A percentile compares a stretch with the other conserved stretches of the same genome.
Conservation (phyloP, 495 filamentous ascomycete genomes). For the Venustampulla echinocandica region DNA sequence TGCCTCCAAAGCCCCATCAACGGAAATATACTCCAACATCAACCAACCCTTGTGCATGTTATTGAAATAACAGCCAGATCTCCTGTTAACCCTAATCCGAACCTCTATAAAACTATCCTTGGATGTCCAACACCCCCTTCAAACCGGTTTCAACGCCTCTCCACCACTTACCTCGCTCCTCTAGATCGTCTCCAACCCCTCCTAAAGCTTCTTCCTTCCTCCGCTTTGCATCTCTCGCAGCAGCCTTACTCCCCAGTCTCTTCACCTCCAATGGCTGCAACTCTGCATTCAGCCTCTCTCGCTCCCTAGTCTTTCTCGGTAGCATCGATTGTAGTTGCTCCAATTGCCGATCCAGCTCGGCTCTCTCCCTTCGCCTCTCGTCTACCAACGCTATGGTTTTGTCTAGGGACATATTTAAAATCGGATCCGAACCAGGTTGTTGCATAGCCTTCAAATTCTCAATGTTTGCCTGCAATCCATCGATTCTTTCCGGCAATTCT, state of each 20-base stretch:
- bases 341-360: slow-evolving; percentile 58
- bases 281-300: slow-evolving; percentile 65
- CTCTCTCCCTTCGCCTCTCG: slow-evolving; percentile 51
- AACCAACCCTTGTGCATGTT: too few species aligned
- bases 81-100: too few species aligned
- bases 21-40: not conserved
- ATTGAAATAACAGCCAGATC: too few species aligned
- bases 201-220: slow-evolving; percentile 60
- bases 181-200: slow-evolving; percentile 67
- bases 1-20: not conserved
- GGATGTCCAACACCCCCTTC: slow-evolving; percentile 50
- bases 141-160: slow-evolving; percentile 60
- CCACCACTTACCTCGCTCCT: slow-evolving; percentile 78
- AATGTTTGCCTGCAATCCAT: slow-evolving; percentile 52
- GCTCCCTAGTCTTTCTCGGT: slow-evolving; percentile 63
- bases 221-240: slow-evolving; percentile 71
- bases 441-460: slow-evolving; percentile 38
- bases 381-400: slow-evolving; percentile 51
- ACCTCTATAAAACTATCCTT: too few species aligned
- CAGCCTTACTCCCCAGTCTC: slow-evolving; percentile 54
- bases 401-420: slow-evolving; percentile 46
- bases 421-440: slow-evolving; percentile 28
- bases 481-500: slow-evolving; percentile 55
- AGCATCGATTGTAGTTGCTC: slow-evolving; percentile 53
- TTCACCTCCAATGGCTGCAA: slow-evolving; percentile 60